Evolutionary conservation across 805 yeast genomes (phyloP).

Genomic region (Candida fluviatilis): DNA sequence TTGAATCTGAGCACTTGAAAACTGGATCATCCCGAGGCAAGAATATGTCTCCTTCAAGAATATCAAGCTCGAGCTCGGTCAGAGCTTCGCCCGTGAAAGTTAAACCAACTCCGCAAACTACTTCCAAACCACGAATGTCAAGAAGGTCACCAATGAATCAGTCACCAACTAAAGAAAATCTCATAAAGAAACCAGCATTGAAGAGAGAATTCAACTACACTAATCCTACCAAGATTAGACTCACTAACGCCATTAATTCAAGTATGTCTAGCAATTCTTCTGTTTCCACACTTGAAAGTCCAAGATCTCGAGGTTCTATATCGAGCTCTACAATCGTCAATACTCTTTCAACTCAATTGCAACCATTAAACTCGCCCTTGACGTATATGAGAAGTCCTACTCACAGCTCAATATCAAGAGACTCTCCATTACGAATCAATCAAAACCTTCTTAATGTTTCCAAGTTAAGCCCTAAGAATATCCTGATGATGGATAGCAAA

Average conservation of each 20-base stretch:
- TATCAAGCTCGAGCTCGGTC: neutral
- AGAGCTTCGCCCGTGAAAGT: conserved; percentile 10
- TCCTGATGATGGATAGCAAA: conserved; percentile 4
- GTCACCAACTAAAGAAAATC: conserved; percentile 10
- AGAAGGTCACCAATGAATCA: conserved; percentile 3
- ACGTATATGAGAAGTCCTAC: neutral
- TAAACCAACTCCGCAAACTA: conserved; percentile 2
- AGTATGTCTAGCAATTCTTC: conserved; percentile 8
- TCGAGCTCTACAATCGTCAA: neutral
- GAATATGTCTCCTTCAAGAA: neutral
- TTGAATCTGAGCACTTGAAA: conserved; percentile 22
- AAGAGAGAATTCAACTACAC: conserved; percentile 6
- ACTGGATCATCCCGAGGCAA: neutral
- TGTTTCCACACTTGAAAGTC: conserved; percentile 9
- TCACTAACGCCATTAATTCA: conserved; percentile 12
- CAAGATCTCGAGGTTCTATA: conserved; percentile 3
- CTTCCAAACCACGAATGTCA: neutral
- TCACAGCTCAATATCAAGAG: neutral
- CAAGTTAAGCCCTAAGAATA: neutral
- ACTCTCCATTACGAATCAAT: neutral
- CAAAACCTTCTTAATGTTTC: neutral
- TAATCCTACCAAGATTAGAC: conserved; percentile 9
- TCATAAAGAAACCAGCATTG: conserved; percentile 6
- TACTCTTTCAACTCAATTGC: conserved; percentile 8
- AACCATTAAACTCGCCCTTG: conserved; percentile 17